Conservation (phyloP, 306 rosid genomes). For the Crotalaria pallida region DNA sequence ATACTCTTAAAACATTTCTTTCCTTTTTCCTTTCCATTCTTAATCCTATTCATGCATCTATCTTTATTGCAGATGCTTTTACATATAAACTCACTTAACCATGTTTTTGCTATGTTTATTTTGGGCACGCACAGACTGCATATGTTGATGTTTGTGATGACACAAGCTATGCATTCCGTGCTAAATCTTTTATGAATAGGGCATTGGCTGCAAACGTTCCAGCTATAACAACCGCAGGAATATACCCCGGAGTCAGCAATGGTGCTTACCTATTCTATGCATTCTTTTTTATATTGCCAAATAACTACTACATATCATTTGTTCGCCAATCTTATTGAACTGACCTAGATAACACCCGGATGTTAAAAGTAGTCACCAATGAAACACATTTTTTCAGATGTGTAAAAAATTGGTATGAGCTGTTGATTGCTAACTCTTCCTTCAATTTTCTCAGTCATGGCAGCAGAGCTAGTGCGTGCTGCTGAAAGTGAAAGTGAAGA, state of each 20-base stretch:
- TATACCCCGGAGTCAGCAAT: conserved; percentile 96
- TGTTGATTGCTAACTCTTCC: conserved; percentile 12
- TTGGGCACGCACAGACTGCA: conserved; percentile 81
- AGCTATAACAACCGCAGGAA: conserved; percentile 85
- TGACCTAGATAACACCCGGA: not conserved
- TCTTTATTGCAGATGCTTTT: not conserved
- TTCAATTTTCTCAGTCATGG: conserved; percentile 63
- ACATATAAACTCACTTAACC: not conserved
- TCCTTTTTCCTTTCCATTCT: not conserved
- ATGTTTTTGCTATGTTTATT: not conserved
- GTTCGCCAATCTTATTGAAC: not conserved
- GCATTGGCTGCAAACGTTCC: conserved; percentile 79
- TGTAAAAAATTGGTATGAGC: not conserved
- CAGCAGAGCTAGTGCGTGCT: conserved; percentile 77
- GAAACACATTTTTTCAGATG: not conserved
- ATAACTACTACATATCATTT: conserved; percentile 6
- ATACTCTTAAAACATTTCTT: too few species aligned
- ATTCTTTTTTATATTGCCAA: conserved; percentile 27
- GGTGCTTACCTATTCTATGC: conserved; percentile 45
- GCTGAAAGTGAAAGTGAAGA: conserved; percentile 57
- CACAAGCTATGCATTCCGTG: conserved; percentile 51
- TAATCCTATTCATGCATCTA: not conserved
- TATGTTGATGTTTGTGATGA: conserved; percentile 88
- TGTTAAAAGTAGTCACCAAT: not conserved
- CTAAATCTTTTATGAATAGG: conserved; percentile 55